Percentiles rank a stretch among this genome's conserved stretches.
Evolutionary conservation across 306 rosid genomes (phyloP).

Genomic region (Arachis hypogaea): DNA sequence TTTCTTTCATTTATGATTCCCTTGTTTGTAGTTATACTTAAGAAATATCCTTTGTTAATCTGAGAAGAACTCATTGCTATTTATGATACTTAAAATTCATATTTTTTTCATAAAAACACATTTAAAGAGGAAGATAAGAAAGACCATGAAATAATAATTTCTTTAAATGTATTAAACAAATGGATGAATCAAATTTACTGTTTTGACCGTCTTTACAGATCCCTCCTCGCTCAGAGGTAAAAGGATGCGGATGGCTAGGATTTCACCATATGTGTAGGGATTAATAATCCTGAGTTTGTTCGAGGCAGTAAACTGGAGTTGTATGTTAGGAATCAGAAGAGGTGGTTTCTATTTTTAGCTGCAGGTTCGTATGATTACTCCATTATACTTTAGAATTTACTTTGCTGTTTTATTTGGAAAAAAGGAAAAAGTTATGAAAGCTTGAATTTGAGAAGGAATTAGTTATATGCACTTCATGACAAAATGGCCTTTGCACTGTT

Average conservation of each 20-base stretch:
- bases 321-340: background rate
- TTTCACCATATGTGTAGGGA: background rate
- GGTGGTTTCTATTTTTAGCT: background rate
- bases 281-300: background rate
- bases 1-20: no score
- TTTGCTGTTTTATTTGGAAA: background rate
- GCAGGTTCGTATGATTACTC: conserved; percentile 37
- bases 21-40: no score
- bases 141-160: no score
- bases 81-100: no score
- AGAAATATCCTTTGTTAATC: background rate
- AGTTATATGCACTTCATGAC: background rate
- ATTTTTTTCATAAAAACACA: no score
- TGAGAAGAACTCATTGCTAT: background rate
- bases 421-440: background rate
- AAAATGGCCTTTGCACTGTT: background rate
- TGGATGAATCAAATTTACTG: no score
- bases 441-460: background rate
- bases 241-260: background rate
- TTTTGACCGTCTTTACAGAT: no score
- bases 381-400: background rate
- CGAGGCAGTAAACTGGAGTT: background rate
- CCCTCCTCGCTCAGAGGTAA: no score
- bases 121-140: no score
- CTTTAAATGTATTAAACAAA: no score